Evolutionary conservation across 345 rosid genomes (phyloP).

Genomic region (Euphorbia lathyris): DNA sequence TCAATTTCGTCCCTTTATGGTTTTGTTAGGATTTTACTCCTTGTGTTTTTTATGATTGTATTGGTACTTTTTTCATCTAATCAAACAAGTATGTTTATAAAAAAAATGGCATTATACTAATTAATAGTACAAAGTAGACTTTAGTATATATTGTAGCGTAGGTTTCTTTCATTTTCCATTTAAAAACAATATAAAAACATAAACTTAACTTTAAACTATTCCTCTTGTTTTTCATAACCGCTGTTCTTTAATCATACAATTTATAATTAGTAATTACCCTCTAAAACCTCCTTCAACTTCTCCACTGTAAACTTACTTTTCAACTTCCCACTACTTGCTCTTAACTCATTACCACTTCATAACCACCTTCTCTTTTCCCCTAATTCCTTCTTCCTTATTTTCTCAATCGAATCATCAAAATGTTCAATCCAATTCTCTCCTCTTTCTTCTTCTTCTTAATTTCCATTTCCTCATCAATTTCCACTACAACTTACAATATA

Average conservation of each 20-base stretch:
- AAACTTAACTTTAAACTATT: not conserved
- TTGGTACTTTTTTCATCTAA: no score
- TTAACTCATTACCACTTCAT: not conserved
- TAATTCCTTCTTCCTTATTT: not conserved
- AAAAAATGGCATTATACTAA: no score
- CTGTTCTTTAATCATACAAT: not conserved
- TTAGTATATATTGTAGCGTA: no score
- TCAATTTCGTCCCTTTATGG: no score
- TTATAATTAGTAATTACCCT: not conserved
- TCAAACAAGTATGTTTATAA: no score
- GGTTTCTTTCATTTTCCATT: not conserved
- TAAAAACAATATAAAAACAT: not conserved
- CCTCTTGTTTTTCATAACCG: not conserved
- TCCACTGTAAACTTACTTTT: not conserved
- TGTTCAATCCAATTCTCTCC: not conserved
- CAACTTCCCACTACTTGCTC: conserved; percentile 7
- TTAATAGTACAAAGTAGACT: no score
- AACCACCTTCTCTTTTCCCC: not conserved
- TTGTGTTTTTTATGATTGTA: no score
- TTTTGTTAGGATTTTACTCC: no score
- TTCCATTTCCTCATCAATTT: conserved; percentile 10
- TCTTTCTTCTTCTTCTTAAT: not conserved
- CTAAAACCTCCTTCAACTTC: not conserved
- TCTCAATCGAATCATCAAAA: not conserved
- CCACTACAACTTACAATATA: conserved; percentile 35